Percentiles rank a stretch among this genome's conserved stretches.
Conservation (phyloP, 768 basidiomycete species). For the Crassisporium funariophilum region DNA sequence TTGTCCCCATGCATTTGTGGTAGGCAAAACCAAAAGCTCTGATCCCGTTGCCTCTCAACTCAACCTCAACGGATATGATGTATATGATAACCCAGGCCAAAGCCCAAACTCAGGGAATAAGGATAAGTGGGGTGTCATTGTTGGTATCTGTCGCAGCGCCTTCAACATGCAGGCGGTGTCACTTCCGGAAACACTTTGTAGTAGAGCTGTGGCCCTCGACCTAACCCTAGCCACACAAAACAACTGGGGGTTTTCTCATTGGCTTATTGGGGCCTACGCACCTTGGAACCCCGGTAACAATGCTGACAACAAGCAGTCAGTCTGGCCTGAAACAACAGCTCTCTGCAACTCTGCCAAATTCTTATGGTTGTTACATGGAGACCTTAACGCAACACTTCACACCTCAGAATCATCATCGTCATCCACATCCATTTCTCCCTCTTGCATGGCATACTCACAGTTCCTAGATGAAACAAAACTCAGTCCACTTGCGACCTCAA, state of each 20-base stretch:
- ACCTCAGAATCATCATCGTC: constrained; percentile 2
- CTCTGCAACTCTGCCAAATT: neutral
- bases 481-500: too few relatives aligned
- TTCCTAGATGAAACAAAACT: constrained; percentile 8
- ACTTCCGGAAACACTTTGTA: constrained; percentile 13
- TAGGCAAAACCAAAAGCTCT: constrained; percentile 18
- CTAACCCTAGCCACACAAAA: constrained; percentile 16
- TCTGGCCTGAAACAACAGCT: constrained; percentile 16
- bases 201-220: constrained; percentile 22
- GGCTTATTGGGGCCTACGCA: constrained; percentile 26
- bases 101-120: constrained; percentile 1
- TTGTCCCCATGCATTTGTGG: constrained; percentile 13
- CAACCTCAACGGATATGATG: constrained; percentile 6
- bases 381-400: constrained; percentile 18
- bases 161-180: constrained; percentile 3
- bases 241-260: constrained; percentile 17
- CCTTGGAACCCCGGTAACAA: constrained; percentile 27
- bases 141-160: constrained; percentile 12
- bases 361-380: constrained; percentile 22
- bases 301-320: neutral
- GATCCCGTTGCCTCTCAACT: constrained; percentile 4
- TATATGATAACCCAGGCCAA: constrained; percentile 15
- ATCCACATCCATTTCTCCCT: too few relatives aligned
- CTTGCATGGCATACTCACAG: too few relatives aligned
- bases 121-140: constrained; percentile 17